phyloP scores from a whole-genome alignment of 208 protist species.

The Trypanosoma congolense region DNA sequence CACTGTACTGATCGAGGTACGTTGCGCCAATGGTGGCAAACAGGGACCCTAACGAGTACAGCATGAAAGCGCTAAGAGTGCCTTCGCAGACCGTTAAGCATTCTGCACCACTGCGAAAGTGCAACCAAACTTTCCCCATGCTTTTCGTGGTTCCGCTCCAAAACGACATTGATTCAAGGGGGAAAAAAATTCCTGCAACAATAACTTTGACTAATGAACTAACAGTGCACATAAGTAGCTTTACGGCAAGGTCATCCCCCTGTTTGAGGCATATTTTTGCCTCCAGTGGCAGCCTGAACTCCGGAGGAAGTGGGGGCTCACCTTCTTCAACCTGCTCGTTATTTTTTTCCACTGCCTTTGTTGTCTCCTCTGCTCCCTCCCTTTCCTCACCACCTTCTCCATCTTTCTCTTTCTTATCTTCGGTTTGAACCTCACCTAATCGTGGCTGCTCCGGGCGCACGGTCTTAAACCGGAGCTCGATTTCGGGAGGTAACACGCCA shows the following conservation, averaged over 20 bases:
- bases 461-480: neutral
- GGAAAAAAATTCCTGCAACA: conserved; percentile 58
- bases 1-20: conserved; percentile 87
- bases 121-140: conserved; percentile 49
- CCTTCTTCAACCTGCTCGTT: no score
- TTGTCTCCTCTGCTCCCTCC: no score
- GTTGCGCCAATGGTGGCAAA: conserved; percentile 70
- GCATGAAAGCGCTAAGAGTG: conserved; percentile 62
- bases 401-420: no score
- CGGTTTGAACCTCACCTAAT: no score
- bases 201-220: conserved; percentile 49
- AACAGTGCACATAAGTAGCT: no score
- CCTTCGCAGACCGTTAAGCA: conserved; percentile 55
- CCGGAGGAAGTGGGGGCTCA: no score
- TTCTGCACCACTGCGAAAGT: conserved; percentile 58
- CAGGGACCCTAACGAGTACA: conserved; percentile 76
- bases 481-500: neutral
- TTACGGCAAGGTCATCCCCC: no score
- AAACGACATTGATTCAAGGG: conserved; percentile 74
- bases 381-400: no score
- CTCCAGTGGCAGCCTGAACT: no score
- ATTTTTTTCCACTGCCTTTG: no score
- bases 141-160: conserved; percentile 62
- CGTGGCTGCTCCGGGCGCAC: neutral
- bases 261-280: no score